Evolutionary conservation across 306 rosid genomes (phyloP).

Genomic region (Hippophae gyantsensis): DNA sequence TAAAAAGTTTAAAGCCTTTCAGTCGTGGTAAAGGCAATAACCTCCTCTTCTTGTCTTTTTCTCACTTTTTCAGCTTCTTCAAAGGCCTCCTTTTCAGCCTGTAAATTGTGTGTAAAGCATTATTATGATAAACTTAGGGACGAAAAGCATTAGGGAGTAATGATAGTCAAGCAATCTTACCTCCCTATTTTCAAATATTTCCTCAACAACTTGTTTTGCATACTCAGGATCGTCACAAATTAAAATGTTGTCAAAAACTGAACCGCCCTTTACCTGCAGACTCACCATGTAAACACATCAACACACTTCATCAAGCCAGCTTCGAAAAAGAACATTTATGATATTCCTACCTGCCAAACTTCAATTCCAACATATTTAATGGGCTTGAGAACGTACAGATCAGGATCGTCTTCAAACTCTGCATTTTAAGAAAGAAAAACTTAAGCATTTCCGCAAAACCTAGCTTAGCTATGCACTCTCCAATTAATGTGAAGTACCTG

Average conservation of each 20-base stretch:
- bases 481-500: conserved; percentile 44
- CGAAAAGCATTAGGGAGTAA: conserved; percentile 2
- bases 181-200: conserved; percentile 59
- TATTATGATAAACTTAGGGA: too few species aligned
- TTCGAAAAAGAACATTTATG: not conserved
- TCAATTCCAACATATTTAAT: conserved; percentile 89
- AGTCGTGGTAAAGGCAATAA: conserved; percentile 17
- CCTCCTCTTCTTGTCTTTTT: conserved; percentile 86
- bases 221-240: conserved; percentile 84
- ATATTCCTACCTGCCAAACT: conserved; percentile 84
- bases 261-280: conserved; percentile 88
- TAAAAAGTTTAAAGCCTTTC: conserved; percentile 1
- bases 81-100: conserved; percentile 73
- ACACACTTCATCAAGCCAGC: not conserved
- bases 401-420: conserved; percentile 94
- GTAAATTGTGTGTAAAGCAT: conserved; percentile 18
- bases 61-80: conserved; percentile 81
- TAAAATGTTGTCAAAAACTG: conserved; percentile 83
- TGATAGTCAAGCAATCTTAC: conserved; percentile 26
- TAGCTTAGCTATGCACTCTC: conserved; percentile 20
- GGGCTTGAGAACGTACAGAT: conserved; percentile 77
- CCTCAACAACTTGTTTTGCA: conserved; percentile 75
- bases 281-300: conserved; percentile 2
- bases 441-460: conserved; percentile 13
- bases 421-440: conserved; percentile 18